These are phyloP conservation scores for Blastobotrys parvus DNA, from an alignment of 805 yeast species.

Conservation along the genomic window DNA sequence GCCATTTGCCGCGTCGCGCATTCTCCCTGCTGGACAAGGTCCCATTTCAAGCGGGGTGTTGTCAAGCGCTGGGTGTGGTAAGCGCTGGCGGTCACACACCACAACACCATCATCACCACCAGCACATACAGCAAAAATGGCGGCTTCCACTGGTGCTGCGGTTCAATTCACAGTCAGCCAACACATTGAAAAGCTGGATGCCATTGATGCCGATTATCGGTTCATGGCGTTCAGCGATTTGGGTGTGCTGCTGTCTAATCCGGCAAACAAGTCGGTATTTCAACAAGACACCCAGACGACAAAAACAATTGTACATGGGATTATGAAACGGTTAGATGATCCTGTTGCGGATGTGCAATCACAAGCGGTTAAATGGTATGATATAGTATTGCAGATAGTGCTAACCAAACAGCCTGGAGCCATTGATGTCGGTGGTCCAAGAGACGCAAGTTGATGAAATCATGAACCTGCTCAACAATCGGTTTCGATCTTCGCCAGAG, in stretches of 20 bases:
- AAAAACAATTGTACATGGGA: constrained; percentile 31
- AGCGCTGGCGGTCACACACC: no score
- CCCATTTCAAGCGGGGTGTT: not conserved
- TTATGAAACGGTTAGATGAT: constrained; percentile 45
- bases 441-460: constrained; percentile 7
- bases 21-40: no score
- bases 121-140: not conserved
- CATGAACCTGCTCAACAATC: constrained; percentile 3
- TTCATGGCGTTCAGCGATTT: constrained; percentile 81
- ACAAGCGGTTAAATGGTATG: constrained; percentile 50
- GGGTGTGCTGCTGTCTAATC: constrained; percentile 31
- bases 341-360: constrained; percentile 64
- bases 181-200: constrained; percentile 13
- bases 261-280: constrained; percentile 19
- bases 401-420: constrained; percentile 13
- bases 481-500: constrained; percentile 22
- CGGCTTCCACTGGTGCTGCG: not conserved
- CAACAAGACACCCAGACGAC: constrained; percentile 22
- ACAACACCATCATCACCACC: no score
- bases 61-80: not conserved
- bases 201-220: constrained; percentile 64
- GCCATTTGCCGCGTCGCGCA: no score
- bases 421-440: constrained; percentile 6
- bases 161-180: not conserved
- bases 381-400: not conserved